phyloP scores from a whole-genome alignment of 768 basidiomycete genomes.

The Russula sp. region DNA sequence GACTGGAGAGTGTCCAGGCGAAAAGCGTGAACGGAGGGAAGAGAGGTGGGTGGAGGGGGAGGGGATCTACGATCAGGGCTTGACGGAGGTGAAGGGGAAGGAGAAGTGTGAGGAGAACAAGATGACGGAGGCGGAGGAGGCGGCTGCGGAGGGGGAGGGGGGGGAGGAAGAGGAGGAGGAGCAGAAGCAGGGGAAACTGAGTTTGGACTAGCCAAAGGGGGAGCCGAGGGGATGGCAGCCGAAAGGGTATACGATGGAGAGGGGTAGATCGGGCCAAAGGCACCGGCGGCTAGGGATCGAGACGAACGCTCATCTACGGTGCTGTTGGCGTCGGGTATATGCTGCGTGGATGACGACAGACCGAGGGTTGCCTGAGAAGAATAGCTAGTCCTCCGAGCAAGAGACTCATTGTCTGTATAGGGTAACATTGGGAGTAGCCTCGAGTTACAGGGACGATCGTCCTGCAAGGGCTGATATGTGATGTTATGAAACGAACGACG shows the following conservation, averaged over 20 bases:
- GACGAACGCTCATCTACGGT: constrained; percentile 13
- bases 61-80: constrained; percentile 9
- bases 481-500: constrained; percentile 11
- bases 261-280: constrained; percentile 12
- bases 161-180: background rate
- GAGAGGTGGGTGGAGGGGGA: background rate
- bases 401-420: background rate
- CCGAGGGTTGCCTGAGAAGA: background rate
- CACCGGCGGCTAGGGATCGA: constrained; percentile 1
- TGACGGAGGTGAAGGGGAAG: constrained; percentile 11
- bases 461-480: constrained; percentile 8
- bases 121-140: constrained; percentile 6
- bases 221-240: constrained; percentile 13
- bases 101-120: constrained; percentile 6
- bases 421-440: constrained; percentile 21
- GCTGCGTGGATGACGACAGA: constrained; percentile 1
- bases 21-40: constrained; percentile 20
- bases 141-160: background rate
- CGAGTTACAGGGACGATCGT: constrained; percentile 11
- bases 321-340: constrained; percentile 1
- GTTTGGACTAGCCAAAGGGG: background rate
- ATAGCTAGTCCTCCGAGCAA: background rate
- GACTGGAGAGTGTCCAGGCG: constrained; percentile 19
- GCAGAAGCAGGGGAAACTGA: background rate
- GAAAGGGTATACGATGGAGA: constrained; percentile 21